A percentile compares a stretch with the other conserved stretches of the same genome.
phyloP scores from a whole-genome alignment of 306 rosid genomes.

The Cicer yamashitae region DNA sequence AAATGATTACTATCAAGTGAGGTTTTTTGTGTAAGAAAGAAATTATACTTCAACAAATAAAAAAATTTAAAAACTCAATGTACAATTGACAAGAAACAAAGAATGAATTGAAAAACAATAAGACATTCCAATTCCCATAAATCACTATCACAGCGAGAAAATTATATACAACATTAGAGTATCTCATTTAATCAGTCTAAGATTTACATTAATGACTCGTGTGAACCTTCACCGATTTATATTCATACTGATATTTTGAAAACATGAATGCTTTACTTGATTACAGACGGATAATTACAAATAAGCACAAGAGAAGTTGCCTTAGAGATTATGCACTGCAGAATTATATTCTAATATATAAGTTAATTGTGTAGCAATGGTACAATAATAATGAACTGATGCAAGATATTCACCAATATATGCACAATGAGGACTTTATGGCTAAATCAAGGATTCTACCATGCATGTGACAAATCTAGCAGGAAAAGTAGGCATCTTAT shows the following conservation, averaged over 20 bases:
- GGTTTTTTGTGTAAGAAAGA: conserved; percentile 3
- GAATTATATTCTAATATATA: conserved; percentile 29
- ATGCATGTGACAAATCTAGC: conserved; percentile 24
- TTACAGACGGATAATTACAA: background rate
- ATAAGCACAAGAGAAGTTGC: conserved; percentile 18
- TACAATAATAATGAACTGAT: background rate
- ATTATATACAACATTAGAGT: background rate
- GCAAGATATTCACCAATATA: conserved; percentile 7
- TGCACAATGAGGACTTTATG: conserved; percentile 2
- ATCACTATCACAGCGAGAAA: conserved; percentile 9
- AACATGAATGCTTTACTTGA: conserved; percentile 17
- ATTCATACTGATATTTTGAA: conserved; percentile 14
- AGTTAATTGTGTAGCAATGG: background rate
- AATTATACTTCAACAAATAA: conserved; percentile 1
- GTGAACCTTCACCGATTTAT: conserved; percentile 19
- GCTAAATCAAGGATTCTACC: conserved; percentile 35
- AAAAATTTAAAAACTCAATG: conserved; percentile 20
- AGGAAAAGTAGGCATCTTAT: conserved; percentile 32
- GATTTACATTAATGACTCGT: conserved; percentile 5
- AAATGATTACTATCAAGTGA: conserved; percentile 40
- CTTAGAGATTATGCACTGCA: conserved; percentile 28
- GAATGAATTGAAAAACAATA: conserved; percentile 3
- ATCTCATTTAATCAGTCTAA: conserved; percentile 1
- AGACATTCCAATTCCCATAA: conserved; percentile 20
- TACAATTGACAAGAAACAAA: conserved; percentile 15